Evolutionary conservation across 2,329 filamentous ascomycete species (phyloP).

Genomic region (Ampelomyces quisqualis): DNA sequence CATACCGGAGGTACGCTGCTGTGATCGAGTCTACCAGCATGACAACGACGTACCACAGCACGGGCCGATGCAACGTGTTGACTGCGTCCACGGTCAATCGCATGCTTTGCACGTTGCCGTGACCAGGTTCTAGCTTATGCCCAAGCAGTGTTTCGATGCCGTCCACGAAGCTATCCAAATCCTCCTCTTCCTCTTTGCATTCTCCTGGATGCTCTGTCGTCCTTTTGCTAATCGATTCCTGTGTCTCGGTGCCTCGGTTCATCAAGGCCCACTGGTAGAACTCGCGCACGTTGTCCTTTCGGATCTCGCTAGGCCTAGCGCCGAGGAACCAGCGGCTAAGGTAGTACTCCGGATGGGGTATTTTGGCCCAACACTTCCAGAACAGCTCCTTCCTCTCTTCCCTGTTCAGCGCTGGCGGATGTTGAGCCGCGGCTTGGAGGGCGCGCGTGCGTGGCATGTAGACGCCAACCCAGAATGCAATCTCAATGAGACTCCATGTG

Average conservation of each 20-base stretch:
- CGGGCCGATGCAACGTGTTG: constrained; percentile 60
- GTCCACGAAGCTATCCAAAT: constrained; percentile 57
- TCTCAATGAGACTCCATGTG: constrained; percentile 53
- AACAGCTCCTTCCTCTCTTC: constrained; percentile 59
- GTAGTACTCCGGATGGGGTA: constrained; percentile 59
- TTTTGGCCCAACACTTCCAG: constrained; percentile 55
- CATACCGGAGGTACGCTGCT: constrained; percentile 47
- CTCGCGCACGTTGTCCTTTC: constrained; percentile 66
- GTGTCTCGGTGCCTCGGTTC: constrained; percentile 50
- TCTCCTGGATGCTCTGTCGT: constrained; percentile 19
- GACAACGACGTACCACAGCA: constrained; percentile 63
- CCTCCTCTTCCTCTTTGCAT: constrained; percentile 46
- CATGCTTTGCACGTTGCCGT: constrained; percentile 58
- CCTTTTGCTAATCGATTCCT: constrained; percentile 16
- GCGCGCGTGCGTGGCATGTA: constrained; percentile 55
- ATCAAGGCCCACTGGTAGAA: constrained; percentile 70
- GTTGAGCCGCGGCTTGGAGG: constrained; percentile 55
- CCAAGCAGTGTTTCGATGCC: constrained; percentile 57
- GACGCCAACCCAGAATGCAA: constrained; percentile 56
- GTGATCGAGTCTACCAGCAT: constrained; percentile 54
- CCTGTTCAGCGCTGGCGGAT: constrained; percentile 51
- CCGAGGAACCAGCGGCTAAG: constrained; percentile 67
- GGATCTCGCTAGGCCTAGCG: constrained; percentile 58
- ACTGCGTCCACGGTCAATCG: constrained; percentile 67
- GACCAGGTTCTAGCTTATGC: constrained; percentile 54